Percentiles rank a stretch among this genome's conserved stretches.
Conservation (phyloP, 768 basidiomycete genomes). For the Auriscalpium microsporum region DNA sequence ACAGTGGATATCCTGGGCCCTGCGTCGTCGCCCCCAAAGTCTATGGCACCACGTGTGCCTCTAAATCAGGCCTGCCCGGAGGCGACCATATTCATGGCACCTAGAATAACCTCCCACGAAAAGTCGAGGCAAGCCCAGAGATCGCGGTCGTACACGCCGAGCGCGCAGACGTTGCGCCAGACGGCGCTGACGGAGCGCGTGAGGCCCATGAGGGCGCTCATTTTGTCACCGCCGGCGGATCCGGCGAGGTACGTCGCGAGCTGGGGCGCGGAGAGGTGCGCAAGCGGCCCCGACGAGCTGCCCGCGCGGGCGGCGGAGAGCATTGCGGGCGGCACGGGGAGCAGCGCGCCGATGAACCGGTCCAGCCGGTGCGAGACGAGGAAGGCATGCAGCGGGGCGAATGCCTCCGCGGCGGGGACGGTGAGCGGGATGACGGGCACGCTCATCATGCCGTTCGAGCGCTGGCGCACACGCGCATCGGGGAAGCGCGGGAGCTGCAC, state of each 20-base stretch:
- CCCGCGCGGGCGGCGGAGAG: constrained; percentile 9
- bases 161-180: constrained; percentile 62
- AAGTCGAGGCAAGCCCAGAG: constrained; percentile 63
- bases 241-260: constrained; percentile 15
- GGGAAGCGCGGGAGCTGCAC: constrained; percentile 47
- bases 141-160: constrained; percentile 58
- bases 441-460: constrained; percentile 16
- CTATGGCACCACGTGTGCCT: not conserved
- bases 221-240: constrained; percentile 19
- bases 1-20: not conserved
- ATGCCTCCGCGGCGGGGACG: constrained; percentile 64
- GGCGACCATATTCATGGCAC: constrained; percentile 37
- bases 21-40: not conserved
- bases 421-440: constrained; percentile 64
- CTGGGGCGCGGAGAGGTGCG: constrained; percentile 16
- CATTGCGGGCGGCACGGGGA: constrained; percentile 40
- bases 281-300: constrained; percentile 13
- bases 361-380: constrained; percentile 60
- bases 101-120: constrained; percentile 61
- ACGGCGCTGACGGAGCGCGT: constrained; percentile 49
- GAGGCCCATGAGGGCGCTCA: constrained; percentile 40
- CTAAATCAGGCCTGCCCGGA: constrained; percentile 1
- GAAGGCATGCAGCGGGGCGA: constrained; percentile 54
- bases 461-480: constrained; percentile 16
- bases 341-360: constrained; percentile 49